Evolutionary conservation across 768 basidiomycete genomes (phyloP).

Genomic region (Panaeolus cyanescens): DNA sequence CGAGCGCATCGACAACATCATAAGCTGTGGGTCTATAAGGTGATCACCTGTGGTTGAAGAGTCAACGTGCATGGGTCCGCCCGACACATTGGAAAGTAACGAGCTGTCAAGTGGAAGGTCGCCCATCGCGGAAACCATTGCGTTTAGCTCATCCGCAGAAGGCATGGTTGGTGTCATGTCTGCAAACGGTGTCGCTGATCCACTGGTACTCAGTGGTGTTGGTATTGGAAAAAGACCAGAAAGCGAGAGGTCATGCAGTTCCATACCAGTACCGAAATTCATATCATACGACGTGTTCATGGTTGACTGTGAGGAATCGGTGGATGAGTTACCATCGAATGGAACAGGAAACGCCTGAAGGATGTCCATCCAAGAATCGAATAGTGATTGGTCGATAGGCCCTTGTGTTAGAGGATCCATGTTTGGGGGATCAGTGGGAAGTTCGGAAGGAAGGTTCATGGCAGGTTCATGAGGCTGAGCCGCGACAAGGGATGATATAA

Average conservation of each 20-base stretch:
- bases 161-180: not conserved
- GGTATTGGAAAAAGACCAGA: not conserved
- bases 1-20: constrained; percentile 25
- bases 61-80: not conserved
- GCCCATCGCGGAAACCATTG: not conserved
- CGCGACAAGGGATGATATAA: constrained; percentile 41
- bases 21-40: constrained; percentile 34
- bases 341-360: constrained; percentile 46
- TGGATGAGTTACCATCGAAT: constrained; percentile 14
- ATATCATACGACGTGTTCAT: not conserved
- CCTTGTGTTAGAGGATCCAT: not conserved
- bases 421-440: not conserved
- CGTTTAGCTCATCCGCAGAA: not conserved
- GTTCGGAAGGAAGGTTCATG: not conserved
- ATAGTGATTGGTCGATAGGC: constrained; percentile 37
- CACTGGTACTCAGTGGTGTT: not conserved
- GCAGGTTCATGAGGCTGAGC: constrained; percentile 5
- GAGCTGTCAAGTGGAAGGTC: not conserved
- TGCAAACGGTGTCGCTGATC: not conserved
- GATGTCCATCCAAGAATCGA: constrained; percentile 54
- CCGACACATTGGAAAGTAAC: not conserved
- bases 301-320: not conserved
- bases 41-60: constrained; percentile 12
- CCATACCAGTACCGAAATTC: not conserved
- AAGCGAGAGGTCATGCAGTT: not conserved